Evolutionary conservation across 2,329 filamentous ascomycete species (phyloP).

Genomic region (Penicillium sp.): DNA sequence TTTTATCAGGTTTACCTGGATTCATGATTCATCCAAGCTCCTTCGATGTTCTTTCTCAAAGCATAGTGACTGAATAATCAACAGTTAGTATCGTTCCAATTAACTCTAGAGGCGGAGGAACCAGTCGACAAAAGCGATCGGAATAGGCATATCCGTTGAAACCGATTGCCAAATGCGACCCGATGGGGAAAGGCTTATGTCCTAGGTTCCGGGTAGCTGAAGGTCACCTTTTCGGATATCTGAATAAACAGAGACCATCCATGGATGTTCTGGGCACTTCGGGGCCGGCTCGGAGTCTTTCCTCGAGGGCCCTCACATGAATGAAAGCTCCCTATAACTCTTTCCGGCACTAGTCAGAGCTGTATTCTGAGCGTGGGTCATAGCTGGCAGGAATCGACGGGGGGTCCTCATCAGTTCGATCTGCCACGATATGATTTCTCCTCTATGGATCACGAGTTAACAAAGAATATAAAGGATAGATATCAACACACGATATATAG

Average conservation of each 20-base stretch:
- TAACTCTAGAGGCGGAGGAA: slow-evolving; percentile 2
- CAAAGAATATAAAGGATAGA: no score
- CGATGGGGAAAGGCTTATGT: slow-evolving; percentile 50
- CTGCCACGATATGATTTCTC: no score
- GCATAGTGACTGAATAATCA: slow-evolving; percentile 60
- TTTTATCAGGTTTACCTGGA: neutral
- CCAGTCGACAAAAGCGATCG: slow-evolving; percentile 59
- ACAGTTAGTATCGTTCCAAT: slow-evolving; percentile 60
- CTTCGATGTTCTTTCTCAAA: neutral
- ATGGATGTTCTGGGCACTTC: slow-evolving; percentile 46
- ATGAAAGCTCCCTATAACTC: no score
- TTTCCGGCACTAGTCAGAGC: no score
- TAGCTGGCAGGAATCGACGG: no score
- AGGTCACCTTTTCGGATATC: slow-evolving; percentile 19
- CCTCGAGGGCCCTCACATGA: slow-evolving; percentile 54
- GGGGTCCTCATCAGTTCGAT: no score
- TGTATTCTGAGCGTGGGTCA: no score
- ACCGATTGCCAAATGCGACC: slow-evolving; percentile 51
- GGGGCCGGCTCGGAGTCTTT: slow-evolving; percentile 40
- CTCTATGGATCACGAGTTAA: no score
- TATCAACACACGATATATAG: no score
- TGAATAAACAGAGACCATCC: slow-evolving; percentile 50
- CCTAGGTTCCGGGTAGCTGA: neutral
- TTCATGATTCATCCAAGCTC: neutral
- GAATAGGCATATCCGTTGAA: slow-evolving; percentile 57